Evolutionary conservation across 1,139 yeast genomes (phyloP), one percentile per base, ranked within the genome.

Genomic region (Scheffersomyces illinoinensis): DNA sequence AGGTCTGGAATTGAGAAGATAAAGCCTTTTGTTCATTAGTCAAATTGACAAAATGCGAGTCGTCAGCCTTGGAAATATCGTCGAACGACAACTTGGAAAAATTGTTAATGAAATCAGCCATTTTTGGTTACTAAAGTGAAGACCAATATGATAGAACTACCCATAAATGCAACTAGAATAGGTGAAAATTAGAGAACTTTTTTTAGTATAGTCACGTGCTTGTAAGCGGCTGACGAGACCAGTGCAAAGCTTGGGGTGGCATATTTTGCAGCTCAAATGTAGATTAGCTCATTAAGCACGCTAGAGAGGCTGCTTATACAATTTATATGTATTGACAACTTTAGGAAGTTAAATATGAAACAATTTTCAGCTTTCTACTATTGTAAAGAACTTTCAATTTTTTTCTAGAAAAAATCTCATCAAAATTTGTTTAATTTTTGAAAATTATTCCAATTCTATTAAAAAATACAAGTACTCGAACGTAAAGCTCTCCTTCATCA

Each of bases 1-100:
- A 83, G 12, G 96, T 88, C 62, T 83, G 82, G 89, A 95, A 91
- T 77, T 93, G 98, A 52, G 91, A 83, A 64, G 85, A 83, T 66
- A 89, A 82, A n/a, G 97, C 97, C 66, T 82, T 79, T 76, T 83
- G 83, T 66, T 85, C 88, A 56, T 72, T 70, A 53, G 77, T 67
- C 61, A 84, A 76, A 58, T 72, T 71, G 10, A 81, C 75, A 60
- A 80, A 78, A 53, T 68, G 61, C 17, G 74, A 59, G 18, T 73
- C 71, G 47, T 71, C 72, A 56, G 69, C 71, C 33, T 58, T 58
- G 60, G 69, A 67, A 55, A 77, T 69, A 47, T 76, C 78, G 21
- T 74, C 71, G 56, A 84, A 70, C 46, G 82, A 72, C 52, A 84
- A 69, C 57, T 76, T 72, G 61, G 77, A 67, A 66, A 85, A 82